Percentiles rank a stretch among this genome's conserved stretches.
Evolutionary conservation across 306 rosid species (phyloP).

Genomic region (Acacia melanoxylon): DNA sequence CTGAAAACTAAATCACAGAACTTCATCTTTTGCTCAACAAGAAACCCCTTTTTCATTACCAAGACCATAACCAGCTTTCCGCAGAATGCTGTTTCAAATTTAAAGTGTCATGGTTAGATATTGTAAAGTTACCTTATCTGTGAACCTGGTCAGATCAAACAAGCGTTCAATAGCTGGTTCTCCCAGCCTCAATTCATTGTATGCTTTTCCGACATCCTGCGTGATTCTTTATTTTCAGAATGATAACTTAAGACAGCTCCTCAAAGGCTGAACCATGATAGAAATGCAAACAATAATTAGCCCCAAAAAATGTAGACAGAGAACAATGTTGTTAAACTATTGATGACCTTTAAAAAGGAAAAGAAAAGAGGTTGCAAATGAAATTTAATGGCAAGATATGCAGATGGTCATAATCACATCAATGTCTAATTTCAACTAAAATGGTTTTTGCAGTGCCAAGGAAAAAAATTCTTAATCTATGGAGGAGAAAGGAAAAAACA

Average conservation of each 20-base stretch:
- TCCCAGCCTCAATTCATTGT: constrained; percentile 89
- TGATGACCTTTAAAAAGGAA: not conserved
- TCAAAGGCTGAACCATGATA: constrained; percentile 49
- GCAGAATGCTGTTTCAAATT: constrained; percentile 14
- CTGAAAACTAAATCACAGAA: constrained; percentile 4
- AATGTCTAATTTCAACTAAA: not conserved
- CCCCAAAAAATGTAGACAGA: not conserved
- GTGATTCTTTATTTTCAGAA: constrained; percentile 57
- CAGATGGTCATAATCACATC: not conserved
- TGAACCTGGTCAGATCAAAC: constrained; percentile 59
- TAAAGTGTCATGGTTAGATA: constrained; percentile 14
- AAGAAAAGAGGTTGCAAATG: not conserved
- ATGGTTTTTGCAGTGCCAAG: not conserved
- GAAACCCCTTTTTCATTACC: not conserved
- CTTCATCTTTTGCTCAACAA: not conserved
- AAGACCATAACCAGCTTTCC: constrained; percentile 3
- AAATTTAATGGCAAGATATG: not conserved
- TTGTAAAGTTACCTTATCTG: constrained; percentile 54
- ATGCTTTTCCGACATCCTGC: constrained; percentile 92
- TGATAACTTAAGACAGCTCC: constrained; percentile 54
- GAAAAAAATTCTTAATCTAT: not conserved
- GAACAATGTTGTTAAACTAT: not conserved
- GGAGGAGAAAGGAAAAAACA: not conserved
- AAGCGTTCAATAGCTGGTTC: constrained; percentile 88
- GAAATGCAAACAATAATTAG: constrained; percentile 21